phyloP scores from a whole-genome alignment of 148 eudicot genomes.

The Heliamphora exappendiculata region DNA sequence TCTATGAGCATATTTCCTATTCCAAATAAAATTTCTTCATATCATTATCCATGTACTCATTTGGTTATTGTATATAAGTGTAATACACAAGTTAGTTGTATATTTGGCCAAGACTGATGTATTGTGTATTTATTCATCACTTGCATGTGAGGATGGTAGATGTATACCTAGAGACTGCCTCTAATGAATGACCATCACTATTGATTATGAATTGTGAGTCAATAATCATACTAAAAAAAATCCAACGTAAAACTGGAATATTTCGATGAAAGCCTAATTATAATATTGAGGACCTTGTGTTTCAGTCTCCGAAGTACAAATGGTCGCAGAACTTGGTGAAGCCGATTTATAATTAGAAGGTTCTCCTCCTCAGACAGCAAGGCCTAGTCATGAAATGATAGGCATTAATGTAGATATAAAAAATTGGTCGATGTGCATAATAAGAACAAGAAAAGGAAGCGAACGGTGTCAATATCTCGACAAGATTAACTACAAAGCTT shows the following conservation, averaged over 20 bases:
- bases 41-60: too few relatives aligned
- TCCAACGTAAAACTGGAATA: background rate
- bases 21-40: too few relatives aligned
- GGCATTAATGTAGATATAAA: conserved; percentile 7
- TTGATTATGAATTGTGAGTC: too few relatives aligned
- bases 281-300: conserved; percentile 60
- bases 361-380: conserved; percentile 96
- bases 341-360: conserved; percentile 91
- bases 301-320: conserved; percentile 94
- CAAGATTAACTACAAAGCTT: conserved; percentile 11
- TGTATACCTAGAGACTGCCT: too few relatives aligned
- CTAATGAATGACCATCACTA: too few relatives aligned
- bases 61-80: too few relatives aligned
- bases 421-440: background rate
- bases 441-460: conserved; percentile 3
- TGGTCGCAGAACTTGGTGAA: conserved; percentile 99
- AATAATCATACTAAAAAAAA: background rate
- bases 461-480: background rate
- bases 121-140: too few relatives aligned
- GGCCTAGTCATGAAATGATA: conserved; percentile 46
- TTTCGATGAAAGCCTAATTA: background rate
- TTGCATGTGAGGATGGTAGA: too few relatives aligned
- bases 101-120: too few relatives aligned
- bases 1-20: too few relatives aligned
- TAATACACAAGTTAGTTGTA: too few relatives aligned